phyloP scores from a whole-genome alignment of 2,329 filamentous ascomycete genomes.

The Gaeumannomyces tritici region DNA sequence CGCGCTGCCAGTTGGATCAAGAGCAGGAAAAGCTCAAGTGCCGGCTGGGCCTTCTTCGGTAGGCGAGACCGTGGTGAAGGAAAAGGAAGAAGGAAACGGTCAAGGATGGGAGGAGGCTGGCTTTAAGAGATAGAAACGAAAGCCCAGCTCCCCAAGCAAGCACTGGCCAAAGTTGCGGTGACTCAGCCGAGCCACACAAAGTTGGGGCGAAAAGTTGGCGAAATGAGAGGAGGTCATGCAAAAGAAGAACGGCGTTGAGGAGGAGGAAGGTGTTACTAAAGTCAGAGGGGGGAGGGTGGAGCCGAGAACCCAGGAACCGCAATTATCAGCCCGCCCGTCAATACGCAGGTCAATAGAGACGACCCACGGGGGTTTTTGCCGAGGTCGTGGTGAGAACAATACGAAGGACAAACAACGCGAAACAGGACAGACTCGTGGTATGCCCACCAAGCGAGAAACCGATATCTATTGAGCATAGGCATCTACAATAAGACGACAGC shows the following conservation, averaged over 20 bases:
- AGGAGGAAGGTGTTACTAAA: not conserved
- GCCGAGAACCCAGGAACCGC: too few species aligned
- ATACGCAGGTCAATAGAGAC: too few species aligned
- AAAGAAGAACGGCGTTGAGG: not conserved
- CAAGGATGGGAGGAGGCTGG: not conserved
- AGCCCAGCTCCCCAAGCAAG: not conserved
- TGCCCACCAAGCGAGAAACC: too few species aligned
- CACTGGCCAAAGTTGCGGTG: not conserved
- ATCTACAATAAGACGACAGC: too few species aligned
- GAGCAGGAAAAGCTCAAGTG: not conserved
- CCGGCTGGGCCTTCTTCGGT: too few species aligned
- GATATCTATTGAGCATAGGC: too few species aligned
- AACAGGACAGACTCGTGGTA: too few species aligned
- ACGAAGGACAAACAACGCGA: too few species aligned
- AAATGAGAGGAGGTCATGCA: not conserved
- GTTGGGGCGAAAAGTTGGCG: not conserved
- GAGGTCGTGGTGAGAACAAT: too few species aligned
- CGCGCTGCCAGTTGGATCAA: not conserved
- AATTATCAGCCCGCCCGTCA: too few species aligned
- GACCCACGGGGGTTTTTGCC: too few species aligned
- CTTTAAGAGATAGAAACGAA: not conserved
- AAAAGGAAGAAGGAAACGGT: not conserved
- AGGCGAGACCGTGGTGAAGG: not conserved
- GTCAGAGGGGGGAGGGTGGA: too few species aligned
- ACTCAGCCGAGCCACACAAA: not conserved